Evolutionary conservation across 768 basidiomycete genomes (phyloP).

Genomic region (Lactarius akahatsu): DNA sequence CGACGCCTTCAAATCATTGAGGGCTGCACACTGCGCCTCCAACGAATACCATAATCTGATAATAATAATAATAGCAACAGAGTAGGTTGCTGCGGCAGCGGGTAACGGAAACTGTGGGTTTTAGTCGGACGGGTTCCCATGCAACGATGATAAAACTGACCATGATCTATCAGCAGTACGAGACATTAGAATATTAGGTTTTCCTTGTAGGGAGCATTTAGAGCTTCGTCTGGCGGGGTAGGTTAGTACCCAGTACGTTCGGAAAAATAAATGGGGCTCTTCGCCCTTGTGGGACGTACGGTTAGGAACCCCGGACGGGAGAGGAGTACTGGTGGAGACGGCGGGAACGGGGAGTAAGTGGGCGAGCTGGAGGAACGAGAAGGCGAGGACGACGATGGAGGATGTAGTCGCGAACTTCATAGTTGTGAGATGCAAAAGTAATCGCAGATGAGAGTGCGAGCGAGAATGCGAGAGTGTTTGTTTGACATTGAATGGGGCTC

Average conservation of each 20-base stretch:
- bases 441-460: background rate
- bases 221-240: background rate
- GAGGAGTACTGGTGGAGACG: no score
- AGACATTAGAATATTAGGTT: background rate
- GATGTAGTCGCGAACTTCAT: slow-evolving; percentile 1
- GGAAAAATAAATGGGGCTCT: background rate
- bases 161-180: background rate
- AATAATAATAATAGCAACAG: background rate
- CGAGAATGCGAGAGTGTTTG: background rate
- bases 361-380: background rate
- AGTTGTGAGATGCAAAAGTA: background rate
- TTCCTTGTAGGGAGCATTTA: background rate
- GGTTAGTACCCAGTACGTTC: background rate
- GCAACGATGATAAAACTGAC: background rate
- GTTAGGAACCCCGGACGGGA: no score
- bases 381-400: background rate
- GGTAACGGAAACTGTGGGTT: background rate
- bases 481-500: background rate
- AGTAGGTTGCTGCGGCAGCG: background rate
- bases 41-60: background rate
- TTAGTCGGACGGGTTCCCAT: background rate
- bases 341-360: background rate
- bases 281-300: background rate
- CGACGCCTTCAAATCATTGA: background rate
- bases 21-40: background rate